Percentiles rank a stretch among this genome's conserved stretches.
These are phyloP conservation scores for Wilhelminamyces savonicus DNA, from an alignment of 805 yeast species.

Conservation along the genomic window DNA sequence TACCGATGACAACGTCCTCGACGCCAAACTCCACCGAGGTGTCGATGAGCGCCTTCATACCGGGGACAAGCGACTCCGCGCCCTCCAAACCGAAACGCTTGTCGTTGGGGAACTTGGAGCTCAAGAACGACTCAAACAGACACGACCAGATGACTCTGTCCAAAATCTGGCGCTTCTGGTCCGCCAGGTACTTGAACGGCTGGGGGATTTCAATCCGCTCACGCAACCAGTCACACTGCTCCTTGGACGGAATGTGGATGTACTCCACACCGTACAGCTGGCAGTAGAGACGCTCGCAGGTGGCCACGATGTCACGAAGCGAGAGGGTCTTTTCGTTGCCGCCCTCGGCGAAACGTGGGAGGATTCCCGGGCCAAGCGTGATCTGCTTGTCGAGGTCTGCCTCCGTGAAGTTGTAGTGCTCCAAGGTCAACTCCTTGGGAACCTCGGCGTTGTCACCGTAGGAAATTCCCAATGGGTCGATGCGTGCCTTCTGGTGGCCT, in stretches of 20 bases:
- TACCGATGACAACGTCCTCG: conserved; percentile 95
- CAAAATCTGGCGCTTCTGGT: conserved; percentile 91
- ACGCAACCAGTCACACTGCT: conserved; percentile 97
- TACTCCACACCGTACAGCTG: conserved; percentile 88
- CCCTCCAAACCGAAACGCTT: conserved; percentile 99
- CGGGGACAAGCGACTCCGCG: conserved; percentile 94
- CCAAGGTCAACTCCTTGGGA: conserved; percentile 87
- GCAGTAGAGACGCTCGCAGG: conserved; percentile 84
- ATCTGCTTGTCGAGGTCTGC: conserved; percentile 78
- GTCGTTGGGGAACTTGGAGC: conserved; percentile 96
- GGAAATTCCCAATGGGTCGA: conserved; percentile 91
- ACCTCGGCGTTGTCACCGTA: conserved; percentile 63
- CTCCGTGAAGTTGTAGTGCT: conserved; percentile 86
- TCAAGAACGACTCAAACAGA: conserved; percentile 84
- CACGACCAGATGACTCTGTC: conserved; percentile 97
- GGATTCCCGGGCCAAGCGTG: conserved; percentile 94
- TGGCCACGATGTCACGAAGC: conserved; percentile 68
- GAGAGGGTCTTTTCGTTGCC: conserved; percentile 56
- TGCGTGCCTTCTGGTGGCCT: conserved; percentile 92
- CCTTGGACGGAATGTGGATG: conserved; percentile 93
- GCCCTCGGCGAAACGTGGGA: conserved; percentile 78
- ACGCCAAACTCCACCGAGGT: conserved; percentile 88
- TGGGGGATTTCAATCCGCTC: conserved; percentile 89
- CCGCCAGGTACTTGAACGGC: conserved; percentile 76
- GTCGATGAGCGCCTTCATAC: conserved; percentile 93